These are phyloP conservation scores for Talaromyces sp. DNA, from an alignment of 2,329 filamentous ascomycete genomes.

Conservation along the genomic window DNA sequence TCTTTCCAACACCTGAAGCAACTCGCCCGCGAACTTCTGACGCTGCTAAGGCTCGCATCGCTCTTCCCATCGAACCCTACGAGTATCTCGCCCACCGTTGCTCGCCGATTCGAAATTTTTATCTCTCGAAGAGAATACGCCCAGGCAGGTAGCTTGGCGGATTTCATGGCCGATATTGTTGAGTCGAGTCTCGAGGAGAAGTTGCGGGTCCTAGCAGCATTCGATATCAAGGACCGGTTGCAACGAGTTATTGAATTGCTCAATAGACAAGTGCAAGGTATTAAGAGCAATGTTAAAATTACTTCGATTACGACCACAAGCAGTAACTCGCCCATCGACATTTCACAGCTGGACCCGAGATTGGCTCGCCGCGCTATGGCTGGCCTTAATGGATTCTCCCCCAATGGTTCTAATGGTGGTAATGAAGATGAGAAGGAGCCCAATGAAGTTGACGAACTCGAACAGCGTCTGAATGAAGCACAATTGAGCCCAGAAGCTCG, in stretches of 20 bases:
- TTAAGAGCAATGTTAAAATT: constrained; percentile 85
- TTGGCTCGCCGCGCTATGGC: constrained; percentile 46
- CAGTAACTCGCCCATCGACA: constrained; percentile 58
- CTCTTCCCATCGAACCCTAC: constrained; percentile 71
- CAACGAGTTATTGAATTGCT: constrained; percentile 80
- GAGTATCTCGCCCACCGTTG: constrained; percentile 77
- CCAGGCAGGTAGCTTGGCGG: constrained; percentile 82
- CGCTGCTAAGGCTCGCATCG: constrained; percentile 78
- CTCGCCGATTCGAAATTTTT: constrained; percentile 80
- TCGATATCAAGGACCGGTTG: constrained; percentile 75
- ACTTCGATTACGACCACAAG: constrained; percentile 70
- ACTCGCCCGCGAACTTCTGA: constrained; percentile 80
- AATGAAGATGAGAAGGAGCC: constrained; percentile 72
- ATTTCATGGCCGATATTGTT: constrained; percentile 94
- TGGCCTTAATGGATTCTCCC: constrained; percentile 41
- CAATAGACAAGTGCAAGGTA: constrained; percentile 73
- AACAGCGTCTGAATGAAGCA: constrained; percentile 80
- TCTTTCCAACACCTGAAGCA: constrained; percentile 79
- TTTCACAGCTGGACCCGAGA: constrained; percentile 51
- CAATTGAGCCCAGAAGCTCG: constrained; percentile 78
- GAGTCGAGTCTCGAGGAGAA: constrained; percentile 90
- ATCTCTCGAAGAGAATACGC: constrained; percentile 77
- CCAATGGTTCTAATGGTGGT: constrained; percentile 43
- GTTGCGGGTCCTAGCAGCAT: constrained; percentile 76
- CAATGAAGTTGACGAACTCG: constrained; percentile 87